Evolutionary conservation across 352 stramenopile species (phyloP).

Genomic region (Phytopythium litorale): DNA sequence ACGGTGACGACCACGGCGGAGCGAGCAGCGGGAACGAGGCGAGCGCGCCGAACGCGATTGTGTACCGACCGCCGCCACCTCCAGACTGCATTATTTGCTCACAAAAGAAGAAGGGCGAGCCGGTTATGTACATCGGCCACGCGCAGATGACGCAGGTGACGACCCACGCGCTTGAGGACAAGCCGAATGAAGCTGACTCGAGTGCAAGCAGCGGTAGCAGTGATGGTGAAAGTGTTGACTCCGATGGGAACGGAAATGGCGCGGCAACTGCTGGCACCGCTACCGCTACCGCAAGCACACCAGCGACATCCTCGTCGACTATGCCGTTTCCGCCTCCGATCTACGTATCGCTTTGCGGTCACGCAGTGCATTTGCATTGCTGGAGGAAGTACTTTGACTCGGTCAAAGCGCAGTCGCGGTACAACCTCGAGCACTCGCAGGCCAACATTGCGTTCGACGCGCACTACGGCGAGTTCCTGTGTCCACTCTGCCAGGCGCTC

Average conservation of each 20-base stretch:
- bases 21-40: constrained; percentile 13
- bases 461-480: constrained; percentile 86
- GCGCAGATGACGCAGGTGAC: constrained; percentile 69
- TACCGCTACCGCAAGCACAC: background rate
- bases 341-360: constrained; percentile 83
- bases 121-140: constrained; percentile 85
- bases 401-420: constrained; percentile 63
- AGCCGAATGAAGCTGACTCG: constrained; percentile 16
- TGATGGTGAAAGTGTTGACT: background rate
- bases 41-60: constrained; percentile 24
- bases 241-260: background rate
- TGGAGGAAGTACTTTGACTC: constrained; percentile 90
- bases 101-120: constrained; percentile 78
- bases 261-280: no score
- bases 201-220: background rate
- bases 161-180: constrained; percentile 40
- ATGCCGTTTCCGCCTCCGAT: constrained; percentile 52
- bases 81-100: constrained; percentile 86
- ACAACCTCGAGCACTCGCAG: constrained; percentile 68
- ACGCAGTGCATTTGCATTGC: constrained; percentile 88
- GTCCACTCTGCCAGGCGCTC: constrained; percentile 87
- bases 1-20: constrained; percentile 17
- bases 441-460: constrained; percentile 86
- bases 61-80: constrained; percentile 59
- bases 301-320: background rate